Evolutionary conservation across 257 asterid genomes (phyloP).

Genomic region (Jacaranda mimosifolia): DNA sequence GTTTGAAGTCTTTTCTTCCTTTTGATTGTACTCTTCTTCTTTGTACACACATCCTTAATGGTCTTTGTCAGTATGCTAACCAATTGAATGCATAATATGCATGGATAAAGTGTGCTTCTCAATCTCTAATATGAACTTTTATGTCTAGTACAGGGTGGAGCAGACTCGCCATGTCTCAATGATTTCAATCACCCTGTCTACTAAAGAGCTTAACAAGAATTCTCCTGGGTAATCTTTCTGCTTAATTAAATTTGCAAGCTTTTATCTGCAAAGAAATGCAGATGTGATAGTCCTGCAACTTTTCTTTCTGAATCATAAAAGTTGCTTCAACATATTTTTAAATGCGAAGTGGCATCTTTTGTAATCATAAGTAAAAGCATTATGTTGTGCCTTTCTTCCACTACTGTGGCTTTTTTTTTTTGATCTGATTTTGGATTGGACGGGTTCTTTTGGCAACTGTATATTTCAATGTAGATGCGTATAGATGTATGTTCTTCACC

Average conservation of each 20-base stretch:
- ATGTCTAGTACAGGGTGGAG: conserved; percentile 76
- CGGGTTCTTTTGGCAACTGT: not conserved
- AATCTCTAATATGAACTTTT: conserved; percentile 17
- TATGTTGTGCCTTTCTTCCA: not conserved
- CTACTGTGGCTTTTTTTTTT: not conserved
- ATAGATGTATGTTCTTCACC: not conserved
- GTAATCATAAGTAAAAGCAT: not conserved
- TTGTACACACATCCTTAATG: not conserved
- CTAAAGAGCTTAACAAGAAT: conserved; percentile 80
- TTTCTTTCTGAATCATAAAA: not conserved
- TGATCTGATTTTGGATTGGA: not conserved
- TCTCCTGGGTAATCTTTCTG: conserved; percentile 79
- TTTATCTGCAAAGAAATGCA: conserved; percentile 8
- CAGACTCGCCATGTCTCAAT: conserved; percentile 97
- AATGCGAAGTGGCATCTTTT: too few relatives aligned
- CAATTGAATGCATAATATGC: not conserved
- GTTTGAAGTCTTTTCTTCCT: conserved; percentile 35
- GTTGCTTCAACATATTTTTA: not conserved
- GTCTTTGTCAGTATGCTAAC: conserved; percentile 12
- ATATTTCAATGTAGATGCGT: not conserved
- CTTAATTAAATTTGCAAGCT: conserved; percentile 2
- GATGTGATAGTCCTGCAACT: not conserved
- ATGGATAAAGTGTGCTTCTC: not conserved
- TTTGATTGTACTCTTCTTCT: not conserved
- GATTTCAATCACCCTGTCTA: conserved; percentile 89